These are phyloP conservation scores for Fremontodendron californicum DNA, from an alignment of 345 rosid genomes.

Conservation along the genomic window DNA sequence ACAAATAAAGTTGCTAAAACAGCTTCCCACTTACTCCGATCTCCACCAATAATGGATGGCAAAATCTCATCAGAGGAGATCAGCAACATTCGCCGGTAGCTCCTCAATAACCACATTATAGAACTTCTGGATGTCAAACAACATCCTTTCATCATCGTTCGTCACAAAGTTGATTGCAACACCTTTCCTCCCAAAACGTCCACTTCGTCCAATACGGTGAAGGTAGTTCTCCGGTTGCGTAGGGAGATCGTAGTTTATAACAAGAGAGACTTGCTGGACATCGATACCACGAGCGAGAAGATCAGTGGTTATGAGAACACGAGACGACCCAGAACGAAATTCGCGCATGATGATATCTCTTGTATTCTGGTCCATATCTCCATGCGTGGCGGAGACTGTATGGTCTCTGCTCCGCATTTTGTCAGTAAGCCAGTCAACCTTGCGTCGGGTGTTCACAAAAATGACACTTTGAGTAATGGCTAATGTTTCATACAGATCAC, in stretches of 20 bases:
- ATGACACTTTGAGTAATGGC: slow-evolving; percentile 76
- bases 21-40: too few species aligned
- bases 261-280: slow-evolving; percentile 71
- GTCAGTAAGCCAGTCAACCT: slow-evolving; percentile 82
- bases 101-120: slow-evolving; percentile 54
- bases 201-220: slow-evolving; percentile 71
- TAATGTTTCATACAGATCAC: slow-evolving; percentile 72
- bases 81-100: slow-evolving; percentile 27
- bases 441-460: slow-evolving; percentile 67
- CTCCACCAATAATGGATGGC: too few species aligned
- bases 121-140: slow-evolving; percentile 58
- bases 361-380: slow-evolving; percentile 79
- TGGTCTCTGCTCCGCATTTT: slow-evolving; percentile 62
- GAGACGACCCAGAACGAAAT: slow-evolving; percentile 73
- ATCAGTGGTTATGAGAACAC: slow-evolving; percentile 68
- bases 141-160: slow-evolving; percentile 52
- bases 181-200: slow-evolving; percentile 76
- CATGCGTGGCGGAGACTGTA: slow-evolving; percentile 70
- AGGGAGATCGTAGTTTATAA: slow-evolving; percentile 63
- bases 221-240: slow-evolving; percentile 77
- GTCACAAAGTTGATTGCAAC: too few species aligned
- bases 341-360: slow-evolving; percentile 75
- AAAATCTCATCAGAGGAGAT: too few species aligned
- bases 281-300: slow-evolving; percentile 78
- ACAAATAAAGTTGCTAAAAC: too few species aligned